Evolutionary conservation across 148 eudicot genomes (phyloP).

Genomic region (Vaccinium darrowii): DNA sequence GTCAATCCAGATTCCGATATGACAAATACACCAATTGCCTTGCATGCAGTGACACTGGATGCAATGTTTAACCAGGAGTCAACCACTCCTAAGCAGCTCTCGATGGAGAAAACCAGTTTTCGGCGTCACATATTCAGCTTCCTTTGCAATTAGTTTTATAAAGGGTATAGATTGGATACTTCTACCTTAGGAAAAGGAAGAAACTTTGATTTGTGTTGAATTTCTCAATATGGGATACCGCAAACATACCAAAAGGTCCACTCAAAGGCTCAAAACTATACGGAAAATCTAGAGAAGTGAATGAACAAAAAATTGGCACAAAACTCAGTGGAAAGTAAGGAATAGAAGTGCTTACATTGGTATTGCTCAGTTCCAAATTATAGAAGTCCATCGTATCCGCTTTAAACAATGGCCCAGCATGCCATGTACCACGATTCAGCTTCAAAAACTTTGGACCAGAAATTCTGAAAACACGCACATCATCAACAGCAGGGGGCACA

Average conservation of each 20-base stretch:
- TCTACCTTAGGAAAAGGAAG: not conserved
- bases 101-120: not conserved
- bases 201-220: not conserved
- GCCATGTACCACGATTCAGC: conserved; percentile 88
- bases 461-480: conserved; percentile 64
- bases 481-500: conserved; percentile 67
- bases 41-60: conserved; percentile 1
- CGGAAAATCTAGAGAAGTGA: not conserved
- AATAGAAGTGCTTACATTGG: conserved; percentile 59
- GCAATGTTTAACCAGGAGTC: not conserved
- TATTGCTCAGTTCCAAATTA: conserved; percentile 83
- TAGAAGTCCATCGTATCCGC: conserved; percentile 70
- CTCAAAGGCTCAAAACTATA: not conserved
- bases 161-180: not conserved
- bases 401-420: conserved; percentile 82
- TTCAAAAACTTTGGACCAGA: conserved; percentile 76
- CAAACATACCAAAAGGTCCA: not conserved
- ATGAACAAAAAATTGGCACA: not conserved
- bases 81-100: not conserved
- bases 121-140: not conserved
- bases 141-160: not conserved
- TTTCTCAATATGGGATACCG: not conserved
- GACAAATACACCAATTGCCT: not conserved
- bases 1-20: not conserved
- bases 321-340: not conserved